phyloP scores from a whole-genome alignment of 2,329 filamentous ascomycete genomes.

The Pestalotiopsis fici region DNA sequence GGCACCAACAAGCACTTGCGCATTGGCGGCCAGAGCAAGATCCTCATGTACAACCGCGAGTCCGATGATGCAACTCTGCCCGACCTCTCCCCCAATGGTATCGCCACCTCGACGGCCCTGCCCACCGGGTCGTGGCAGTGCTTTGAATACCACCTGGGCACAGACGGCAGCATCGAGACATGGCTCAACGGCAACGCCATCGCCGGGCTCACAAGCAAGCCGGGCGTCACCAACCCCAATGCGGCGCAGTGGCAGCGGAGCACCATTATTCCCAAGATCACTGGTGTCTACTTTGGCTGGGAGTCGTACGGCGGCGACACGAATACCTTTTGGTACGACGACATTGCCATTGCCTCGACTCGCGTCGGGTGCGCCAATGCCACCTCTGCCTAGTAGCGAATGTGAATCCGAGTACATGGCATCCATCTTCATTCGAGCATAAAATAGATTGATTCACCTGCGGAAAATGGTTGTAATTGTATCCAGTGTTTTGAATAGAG shows the following conservation, averaged over 20 bases:
- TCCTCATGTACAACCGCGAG: slow-evolving; percentile 67
- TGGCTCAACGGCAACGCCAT: slow-evolving; percentile 58
- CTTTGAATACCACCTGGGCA: slow-evolving; percentile 61
- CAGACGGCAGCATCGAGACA: slow-evolving; percentile 60
- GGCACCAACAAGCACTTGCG: slow-evolving; percentile 60
- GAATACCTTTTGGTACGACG: slow-evolving; percentile 66
- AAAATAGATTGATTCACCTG: neutral
- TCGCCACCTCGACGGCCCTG: slow-evolving; percentile 53
- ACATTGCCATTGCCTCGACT: slow-evolving; percentile 49
- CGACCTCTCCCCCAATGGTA: slow-evolving; percentile 60
- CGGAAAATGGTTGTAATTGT: neutral
- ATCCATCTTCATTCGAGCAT: neutral
- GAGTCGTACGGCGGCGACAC: slow-evolving; percentile 61
- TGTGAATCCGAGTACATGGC: neutral
- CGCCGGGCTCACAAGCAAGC: slow-evolving; percentile 48
- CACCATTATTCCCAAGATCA: slow-evolving; percentile 50
- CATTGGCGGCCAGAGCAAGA: slow-evolving; percentile 61
- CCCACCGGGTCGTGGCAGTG: slow-evolving; percentile 56
- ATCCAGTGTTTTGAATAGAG: neutral
- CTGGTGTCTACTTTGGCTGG: slow-evolving; percentile 62
- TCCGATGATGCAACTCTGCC: slow-evolving; percentile 63
- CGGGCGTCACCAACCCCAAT: slow-evolving; percentile 50
- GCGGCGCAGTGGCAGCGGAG: slow-evolving; percentile 54
- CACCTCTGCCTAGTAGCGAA: neutral
- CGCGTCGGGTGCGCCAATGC: slow-evolving; percentile 45